phyloP scores from a whole-genome alignment of 768 basidiomycete species.

The Collybia sordida region DNA sequence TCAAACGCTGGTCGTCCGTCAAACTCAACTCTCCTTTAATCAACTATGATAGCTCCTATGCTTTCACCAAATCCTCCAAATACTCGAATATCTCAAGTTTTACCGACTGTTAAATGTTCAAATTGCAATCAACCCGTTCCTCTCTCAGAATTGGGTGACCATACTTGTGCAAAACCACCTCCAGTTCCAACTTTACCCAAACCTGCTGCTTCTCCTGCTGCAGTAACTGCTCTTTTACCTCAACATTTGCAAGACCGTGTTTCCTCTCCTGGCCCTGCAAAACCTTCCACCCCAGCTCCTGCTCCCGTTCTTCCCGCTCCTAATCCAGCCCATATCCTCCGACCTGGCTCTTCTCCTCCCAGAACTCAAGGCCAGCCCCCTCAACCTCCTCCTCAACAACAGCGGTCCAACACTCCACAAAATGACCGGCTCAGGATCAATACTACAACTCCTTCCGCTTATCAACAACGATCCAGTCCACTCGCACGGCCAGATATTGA shows the following conservation, averaged over 20 bases:
- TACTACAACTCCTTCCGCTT: conserved; percentile 22
- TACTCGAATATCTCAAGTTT: conserved; percentile 64
- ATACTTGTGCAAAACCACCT: conserved; percentile 60
- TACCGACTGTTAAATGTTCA: conserved; percentile 86
- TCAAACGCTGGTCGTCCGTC: conserved; percentile 30
- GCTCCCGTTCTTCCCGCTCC: too few species aligned
- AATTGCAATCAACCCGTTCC: conserved; percentile 71
- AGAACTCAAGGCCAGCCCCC: conserved; percentile 5
- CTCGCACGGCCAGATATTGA: conserved; percentile 25
- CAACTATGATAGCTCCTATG: conserved; percentile 27
- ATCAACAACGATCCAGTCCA: conserved; percentile 34
- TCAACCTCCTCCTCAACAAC: conserved; percentile 13
- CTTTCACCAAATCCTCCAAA: conserved; percentile 25
- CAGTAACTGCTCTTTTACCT: conserved; percentile 47
- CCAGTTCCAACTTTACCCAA: conserved; percentile 42
- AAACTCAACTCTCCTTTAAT: conserved; percentile 11
- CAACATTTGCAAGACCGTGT: conserved; percentile 49
- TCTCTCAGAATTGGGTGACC: conserved; percentile 72
- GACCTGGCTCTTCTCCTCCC: too few species aligned
- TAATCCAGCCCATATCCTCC: too few species aligned
- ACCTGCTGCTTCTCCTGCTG: conserved; percentile 37
- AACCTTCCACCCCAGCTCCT: conserved; percentile 11
- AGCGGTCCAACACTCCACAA: conserved; percentile 22
- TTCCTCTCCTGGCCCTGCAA: conserved; percentile 15
- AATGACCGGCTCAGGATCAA: conserved; percentile 31